Evolutionary conservation across 192 early-diverging fungal species (phyloP).

Genomic region (Paraglomus brasilianum): DNA sequence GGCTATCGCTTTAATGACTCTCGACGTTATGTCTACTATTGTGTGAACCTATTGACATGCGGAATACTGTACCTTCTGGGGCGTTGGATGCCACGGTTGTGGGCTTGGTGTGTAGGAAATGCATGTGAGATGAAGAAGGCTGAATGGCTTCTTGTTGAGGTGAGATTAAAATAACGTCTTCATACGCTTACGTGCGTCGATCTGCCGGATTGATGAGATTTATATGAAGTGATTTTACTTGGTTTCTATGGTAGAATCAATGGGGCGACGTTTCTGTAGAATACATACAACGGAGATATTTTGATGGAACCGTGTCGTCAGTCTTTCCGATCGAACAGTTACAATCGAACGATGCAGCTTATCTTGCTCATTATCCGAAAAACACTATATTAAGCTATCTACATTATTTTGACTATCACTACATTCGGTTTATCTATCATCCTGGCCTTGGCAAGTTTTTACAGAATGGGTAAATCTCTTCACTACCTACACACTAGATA

Average conservation of each 20-base stretch:
- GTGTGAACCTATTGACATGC: conserved; percentile 62
- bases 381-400: conserved; percentile 43
- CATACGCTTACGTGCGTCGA: neutral
- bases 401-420: conserved; percentile 53
- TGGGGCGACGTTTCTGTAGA: conserved; percentile 60
- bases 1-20: conserved; percentile 60
- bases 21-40: conserved; percentile 58
- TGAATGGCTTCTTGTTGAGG: conserved; percentile 65
- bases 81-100: conserved; percentile 83
- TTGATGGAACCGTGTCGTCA: conserved; percentile 66
- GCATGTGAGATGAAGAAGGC: conserved; percentile 70
- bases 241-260: conserved; percentile 49
- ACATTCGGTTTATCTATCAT: conserved; percentile 54
- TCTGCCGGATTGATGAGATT: neutral
- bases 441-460: conserved; percentile 48
- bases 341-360: conserved; percentile 35
- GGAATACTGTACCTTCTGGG: conserved; percentile 76
- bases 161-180: conserved; percentile 27
- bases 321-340: conserved; percentile 60
- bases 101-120: conserved; percentile 67
- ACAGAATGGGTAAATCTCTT: conserved; percentile 37
- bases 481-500: neutral
- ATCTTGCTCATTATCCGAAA: conserved; percentile 5
- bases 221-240: neutral
- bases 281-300: conserved; percentile 53